phyloP scores from a whole-genome alignment of 306 rosid species.

The Cucurbita moschata region DNA sequence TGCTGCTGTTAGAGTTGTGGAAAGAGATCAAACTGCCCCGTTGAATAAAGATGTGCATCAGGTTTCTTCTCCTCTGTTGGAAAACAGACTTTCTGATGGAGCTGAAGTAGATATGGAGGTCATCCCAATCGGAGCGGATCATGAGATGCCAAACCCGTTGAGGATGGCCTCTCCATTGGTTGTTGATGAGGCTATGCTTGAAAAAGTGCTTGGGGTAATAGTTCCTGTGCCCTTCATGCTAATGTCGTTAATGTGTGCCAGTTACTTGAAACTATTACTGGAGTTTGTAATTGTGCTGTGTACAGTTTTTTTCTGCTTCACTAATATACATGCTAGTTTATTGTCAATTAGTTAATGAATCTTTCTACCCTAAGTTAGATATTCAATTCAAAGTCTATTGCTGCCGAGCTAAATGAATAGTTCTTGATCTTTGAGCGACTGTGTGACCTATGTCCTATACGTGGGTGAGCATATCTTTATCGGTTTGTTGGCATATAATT shows the following conservation, averaged over 20 bases:
- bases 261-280: too few species aligned
- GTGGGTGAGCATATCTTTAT: not conserved
- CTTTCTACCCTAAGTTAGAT: not conserved
- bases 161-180: slow-evolving; percentile 51
- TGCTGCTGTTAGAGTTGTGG: slow-evolving; percentile 86
- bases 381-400: not conserved
- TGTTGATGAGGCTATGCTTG: slow-evolving; percentile 87
- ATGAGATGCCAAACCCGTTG: slow-evolving; percentile 58
- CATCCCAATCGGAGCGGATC: slow-evolving; percentile 69
- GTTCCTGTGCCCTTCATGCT: not conserved
- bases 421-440: not conserved
- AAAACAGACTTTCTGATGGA: slow-evolving; percentile 71
- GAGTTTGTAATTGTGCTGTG: not conserved
- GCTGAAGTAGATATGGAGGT: slow-evolving; percentile 98
- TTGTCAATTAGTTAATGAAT: not conserved
- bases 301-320: not conserved
- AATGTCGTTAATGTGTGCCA: not conserved
- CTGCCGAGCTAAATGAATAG: not conserved
- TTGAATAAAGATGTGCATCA: slow-evolving; percentile 59
- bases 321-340: not conserved
- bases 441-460: not conserved
- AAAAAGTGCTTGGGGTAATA: slow-evolving; percentile 96
- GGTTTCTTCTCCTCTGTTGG: slow-evolving; percentile 60
- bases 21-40: slow-evolving; percentile 62
- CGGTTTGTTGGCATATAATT: not conserved